These are phyloP conservation scores for Chlamydomonas schloesseri DNA, from an alignment of 139 green algal genomes.

Conservation along the genomic window DNA sequence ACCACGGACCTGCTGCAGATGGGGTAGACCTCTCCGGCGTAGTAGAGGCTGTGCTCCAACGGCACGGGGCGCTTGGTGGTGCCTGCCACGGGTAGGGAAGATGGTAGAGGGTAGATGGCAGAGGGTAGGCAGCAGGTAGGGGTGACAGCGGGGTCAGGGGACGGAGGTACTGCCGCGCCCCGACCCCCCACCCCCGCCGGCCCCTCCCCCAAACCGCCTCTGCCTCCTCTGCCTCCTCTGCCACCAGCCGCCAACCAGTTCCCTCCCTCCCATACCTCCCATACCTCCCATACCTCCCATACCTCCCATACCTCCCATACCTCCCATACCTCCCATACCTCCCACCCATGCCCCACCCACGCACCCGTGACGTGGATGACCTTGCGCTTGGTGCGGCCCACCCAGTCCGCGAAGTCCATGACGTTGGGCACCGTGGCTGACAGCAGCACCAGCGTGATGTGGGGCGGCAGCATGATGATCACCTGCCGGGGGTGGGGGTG, in stretches of 20 bases:
- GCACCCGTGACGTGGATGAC: slow-evolving; percentile 87
- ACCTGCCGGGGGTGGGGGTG: slow-evolving; percentile 73
- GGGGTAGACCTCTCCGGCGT: slow-evolving; percentile 81
- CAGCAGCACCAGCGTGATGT: slow-evolving; percentile 94
- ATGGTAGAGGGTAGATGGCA: background rate
- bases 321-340: too few species aligned
- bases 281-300: too few species aligned
- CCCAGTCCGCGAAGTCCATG: slow-evolving; percentile 98
- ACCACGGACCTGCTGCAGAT: slow-evolving; percentile 64
- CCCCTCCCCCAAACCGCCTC: too few species aligned
- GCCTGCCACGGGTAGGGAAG: slow-evolving; percentile 50
- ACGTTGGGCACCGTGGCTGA: slow-evolving; percentile 98
- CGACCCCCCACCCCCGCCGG: too few species aligned
- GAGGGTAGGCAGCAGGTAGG: too few species aligned
- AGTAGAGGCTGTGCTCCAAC: slow-evolving; percentile 96
- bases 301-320: too few species aligned
- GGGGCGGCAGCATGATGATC: slow-evolving; percentile 99
- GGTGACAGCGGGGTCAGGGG: too few species aligned
- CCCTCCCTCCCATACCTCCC: too few species aligned
- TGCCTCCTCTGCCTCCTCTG: too few species aligned
- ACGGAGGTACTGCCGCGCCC: too few species aligned
- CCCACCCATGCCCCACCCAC: background rate
- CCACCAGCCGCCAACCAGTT: too few species aligned
- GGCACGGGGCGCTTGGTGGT: slow-evolving; percentile 93
- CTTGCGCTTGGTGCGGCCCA: slow-evolving; percentile 94